These are phyloP conservation scores for Phytophthora chlamydospora DNA, from an alignment of 352 stramenopile species.

Conservation along the genomic window DNA sequence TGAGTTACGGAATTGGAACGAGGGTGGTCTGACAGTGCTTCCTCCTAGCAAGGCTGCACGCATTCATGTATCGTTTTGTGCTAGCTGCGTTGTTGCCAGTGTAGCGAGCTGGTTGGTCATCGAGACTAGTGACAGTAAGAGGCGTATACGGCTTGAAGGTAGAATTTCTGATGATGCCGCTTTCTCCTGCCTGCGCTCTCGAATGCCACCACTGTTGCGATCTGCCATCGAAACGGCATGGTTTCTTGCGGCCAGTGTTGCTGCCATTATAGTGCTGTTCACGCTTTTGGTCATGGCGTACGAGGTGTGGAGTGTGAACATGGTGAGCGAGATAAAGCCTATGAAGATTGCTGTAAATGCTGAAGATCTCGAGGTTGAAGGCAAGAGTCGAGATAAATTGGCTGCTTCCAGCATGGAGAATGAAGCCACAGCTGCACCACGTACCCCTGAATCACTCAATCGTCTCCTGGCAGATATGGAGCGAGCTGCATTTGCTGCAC, in stretches of 20 bases:
- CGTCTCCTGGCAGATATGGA: slow-evolving; percentile 27
- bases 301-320: slow-evolving; percentile 19
- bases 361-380: not conserved
- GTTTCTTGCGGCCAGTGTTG: slow-evolving; percentile 19
- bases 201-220: slow-evolving; percentile 9
- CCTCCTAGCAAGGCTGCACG: slow-evolving; percentile 12
- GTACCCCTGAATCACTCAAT: slow-evolving; percentile 11
- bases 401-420: not conserved
- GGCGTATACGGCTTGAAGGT: slow-evolving; percentile 35
- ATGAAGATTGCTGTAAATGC: not conserved
- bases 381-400: not conserved
- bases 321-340: not conserved
- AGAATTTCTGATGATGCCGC: slow-evolving; percentile 29
- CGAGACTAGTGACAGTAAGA: slow-evolving; percentile 32
- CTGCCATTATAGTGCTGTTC: slow-evolving; percentile 17
- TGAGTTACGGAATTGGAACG: not conserved
- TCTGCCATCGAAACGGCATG: slow-evolving; percentile 18
- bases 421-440: not conserved
- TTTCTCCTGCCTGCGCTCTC: slow-evolving; percentile 41
- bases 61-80: slow-evolving; percentile 30
- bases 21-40: slow-evolving; percentile 17
- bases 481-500: slow-evolving; percentile 19
- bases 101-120: slow-evolving; percentile 37
- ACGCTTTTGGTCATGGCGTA: slow-evolving; percentile 1
- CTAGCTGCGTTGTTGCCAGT: slow-evolving; percentile 32